Base-by-base conservation (phyloP, 345 rosid species). In the Linum tenue region DNA sequence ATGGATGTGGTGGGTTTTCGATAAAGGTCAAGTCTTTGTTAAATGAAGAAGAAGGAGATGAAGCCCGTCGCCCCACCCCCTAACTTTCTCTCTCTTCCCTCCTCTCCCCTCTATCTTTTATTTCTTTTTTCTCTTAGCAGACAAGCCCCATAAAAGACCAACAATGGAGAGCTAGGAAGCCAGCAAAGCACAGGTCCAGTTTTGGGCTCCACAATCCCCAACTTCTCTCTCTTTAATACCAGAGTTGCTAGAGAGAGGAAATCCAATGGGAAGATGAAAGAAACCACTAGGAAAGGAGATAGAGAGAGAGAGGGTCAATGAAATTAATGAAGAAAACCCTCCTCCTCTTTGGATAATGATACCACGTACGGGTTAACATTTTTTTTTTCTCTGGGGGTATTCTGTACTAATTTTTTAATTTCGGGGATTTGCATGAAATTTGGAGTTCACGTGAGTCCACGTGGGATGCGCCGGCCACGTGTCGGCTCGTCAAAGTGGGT, bases 131-230 rank as follows among this genome's bases (percentile, higher is more conserved):
- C 56, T 64, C 36, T 22, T 65, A 66, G 67, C 79, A 81, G 88
- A 83, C 84, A 82, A 85, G 78, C 74, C 77, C 89, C 82, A 85
- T 82, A 80, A 79, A 81, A 78, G 72, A 80, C 81, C 85, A 83
- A 78, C 84, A 70, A 82, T 73, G 81, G 82, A 71, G 82, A 82
- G 86, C 80, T 83, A 81, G 69, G 81, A 70, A 71, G 91, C 87
- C 95, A 83, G 90, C 92, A 76, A 81, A 76, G 92, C 89, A 68
- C 39, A 77, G 90, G 89, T 75, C 90, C 87, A 73, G 78, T 62
- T 67, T 64, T 77, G 92, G 97, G 94, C 87, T 81, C 94, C 91
- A 88, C 94, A 48, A 12, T 56, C 56, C 77, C 38, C 7, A 14
- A 12, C 9, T 15, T 15, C 14, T 48, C 53, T 48, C 53, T 48